phyloP scores from a whole-genome alignment of 805 yeast genomes.

The Priceomyces castillae region DNA sequence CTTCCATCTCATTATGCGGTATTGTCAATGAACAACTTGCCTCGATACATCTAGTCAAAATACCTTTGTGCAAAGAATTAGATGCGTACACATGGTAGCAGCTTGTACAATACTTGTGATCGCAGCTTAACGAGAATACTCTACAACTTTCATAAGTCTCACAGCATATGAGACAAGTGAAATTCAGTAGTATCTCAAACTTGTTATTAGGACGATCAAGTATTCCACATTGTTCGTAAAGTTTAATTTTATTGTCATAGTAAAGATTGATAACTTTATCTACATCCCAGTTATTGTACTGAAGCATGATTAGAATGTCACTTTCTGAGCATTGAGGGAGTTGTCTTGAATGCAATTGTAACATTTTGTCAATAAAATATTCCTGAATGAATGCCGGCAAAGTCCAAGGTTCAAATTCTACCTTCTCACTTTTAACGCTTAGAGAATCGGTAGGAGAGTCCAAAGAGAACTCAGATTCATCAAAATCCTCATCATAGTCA shows the following conservation, averaged over 20 bases:
- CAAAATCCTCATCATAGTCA: conserved; percentile 12
- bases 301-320: conserved; percentile 35
- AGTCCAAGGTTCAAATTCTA: conserved; percentile 27
- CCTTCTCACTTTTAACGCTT: not conserved
- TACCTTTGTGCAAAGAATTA: conserved; percentile 41
- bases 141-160: conserved; percentile 40
- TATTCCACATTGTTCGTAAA: conserved; percentile 30
- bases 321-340: conserved; percentile 28
- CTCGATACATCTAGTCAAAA: conserved; percentile 64
- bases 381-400: conserved; percentile 22
- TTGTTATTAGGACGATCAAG: conserved; percentile 9
- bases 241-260: conserved; percentile 28
- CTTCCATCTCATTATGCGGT: conserved; percentile 38
- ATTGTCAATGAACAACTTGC: conserved; percentile 48
- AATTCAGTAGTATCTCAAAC: conserved; percentile 17
- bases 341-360: conserved; percentile 19
- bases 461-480: conserved; percentile 14
- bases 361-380: conserved; percentile 21
- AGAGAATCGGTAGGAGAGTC: conserved; percentile 8
- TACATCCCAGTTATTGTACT: conserved; percentile 37
- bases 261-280: conserved; percentile 37
- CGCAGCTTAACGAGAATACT: conserved; percentile 59
- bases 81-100: conserved; percentile 67
- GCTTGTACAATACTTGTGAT: conserved; percentile 63
- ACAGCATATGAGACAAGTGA: conserved; percentile 71